Conservation (phyloP, 805 yeast species). For the Hyphopichia homilentoma region DNA sequence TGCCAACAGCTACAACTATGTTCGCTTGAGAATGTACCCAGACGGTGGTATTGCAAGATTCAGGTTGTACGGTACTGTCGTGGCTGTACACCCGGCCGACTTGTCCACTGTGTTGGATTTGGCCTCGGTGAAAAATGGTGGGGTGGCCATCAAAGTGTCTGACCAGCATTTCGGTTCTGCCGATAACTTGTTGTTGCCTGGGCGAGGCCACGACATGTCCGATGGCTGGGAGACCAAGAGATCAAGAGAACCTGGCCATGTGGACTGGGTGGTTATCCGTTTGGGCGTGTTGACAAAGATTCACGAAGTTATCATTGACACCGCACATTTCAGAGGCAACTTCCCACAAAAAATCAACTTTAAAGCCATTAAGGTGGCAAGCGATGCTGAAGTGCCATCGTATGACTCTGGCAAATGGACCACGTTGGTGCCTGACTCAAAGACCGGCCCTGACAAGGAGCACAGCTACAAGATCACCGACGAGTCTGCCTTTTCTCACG, state of each 20-base stretch:
- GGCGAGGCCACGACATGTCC: conserved; percentile 93
- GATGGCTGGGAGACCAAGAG: conserved; percentile 98
- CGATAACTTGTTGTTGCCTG: conserved; percentile 85
- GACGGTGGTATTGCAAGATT: conserved; percentile 98
- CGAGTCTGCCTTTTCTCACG: conserved; percentile 54
- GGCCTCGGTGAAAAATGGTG: conserved; percentile 84
- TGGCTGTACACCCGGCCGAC: conserved; percentile 61
- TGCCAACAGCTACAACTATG: conserved; percentile 66
- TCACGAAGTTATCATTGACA: conserved; percentile 67
- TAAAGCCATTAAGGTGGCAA: conserved; percentile 48
- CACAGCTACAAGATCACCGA: conserved; percentile 48
- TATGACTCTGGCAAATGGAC: conserved; percentile 54
- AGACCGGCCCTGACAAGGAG: conserved; percentile 82
- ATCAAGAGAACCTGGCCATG: conserved; percentile 78
- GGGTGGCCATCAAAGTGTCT: conserved; percentile 75
- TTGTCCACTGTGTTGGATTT: conserved; percentile 52
- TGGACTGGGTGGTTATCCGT: conserved; percentile 86
- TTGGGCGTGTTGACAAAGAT: conserved; percentile 66
- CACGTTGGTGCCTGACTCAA: conserved; percentile 58
- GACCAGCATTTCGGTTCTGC: conserved; percentile 96
- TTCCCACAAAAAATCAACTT: conserved; percentile 79
- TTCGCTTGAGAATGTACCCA: conserved; percentile 87
- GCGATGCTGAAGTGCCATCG: conserved; percentile 34
- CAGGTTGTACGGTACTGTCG: conserved; percentile 80
- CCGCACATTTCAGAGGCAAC: conserved; percentile 93